A percentile compares a stretch with the other conserved stretches of the same genome.
These are phyloP conservation scores for Aspergillus olivimuriae DNA, from an alignment of 495 filamentous ascomycete species.

Conservation along the genomic window DNA sequence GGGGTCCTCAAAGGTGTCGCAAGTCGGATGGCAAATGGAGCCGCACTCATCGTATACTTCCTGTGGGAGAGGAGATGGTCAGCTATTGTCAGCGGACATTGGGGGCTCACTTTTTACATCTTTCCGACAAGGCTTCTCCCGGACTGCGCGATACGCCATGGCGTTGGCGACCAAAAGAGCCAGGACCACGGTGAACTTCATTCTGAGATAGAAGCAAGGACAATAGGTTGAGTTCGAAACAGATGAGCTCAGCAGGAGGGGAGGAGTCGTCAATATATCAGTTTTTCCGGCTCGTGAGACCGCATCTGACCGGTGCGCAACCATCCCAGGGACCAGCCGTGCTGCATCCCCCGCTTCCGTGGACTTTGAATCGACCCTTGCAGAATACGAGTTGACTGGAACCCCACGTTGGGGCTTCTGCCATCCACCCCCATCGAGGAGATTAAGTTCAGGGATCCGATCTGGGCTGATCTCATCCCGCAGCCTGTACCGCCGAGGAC, in stretches of 20 bases:
- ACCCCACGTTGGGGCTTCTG: not conserved
- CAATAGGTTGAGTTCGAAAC: not conserved
- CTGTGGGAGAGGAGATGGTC: not conserved
- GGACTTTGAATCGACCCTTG: too few relatives aligned
- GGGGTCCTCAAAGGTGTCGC: not conserved
- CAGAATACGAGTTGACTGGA: not conserved
- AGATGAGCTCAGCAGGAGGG: too few relatives aligned
- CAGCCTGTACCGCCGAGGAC: not conserved
- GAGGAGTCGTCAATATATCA: not conserved
- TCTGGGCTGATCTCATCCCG: not conserved
- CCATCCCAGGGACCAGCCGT: not conserved
- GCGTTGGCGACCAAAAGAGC: not conserved
- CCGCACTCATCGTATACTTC: conserved; percentile 2
- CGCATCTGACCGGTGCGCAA: too few relatives aligned
- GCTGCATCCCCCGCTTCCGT: not conserved
- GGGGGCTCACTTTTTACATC: too few relatives aligned
- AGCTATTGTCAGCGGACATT: too few relatives aligned
- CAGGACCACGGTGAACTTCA: not conserved
- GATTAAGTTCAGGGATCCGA: not conserved
- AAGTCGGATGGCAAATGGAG: not conserved
- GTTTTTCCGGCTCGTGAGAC: not conserved
- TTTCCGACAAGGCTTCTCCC: not conserved
- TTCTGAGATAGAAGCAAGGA: not conserved
- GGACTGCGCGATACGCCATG: not conserved
- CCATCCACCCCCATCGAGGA: too few relatives aligned